Evolutionary conservation across 202 grass and related monocot genomes (phyloP), one percentile per base, ranked within the genome.

Genomic region (Zizania palustris): DNA sequence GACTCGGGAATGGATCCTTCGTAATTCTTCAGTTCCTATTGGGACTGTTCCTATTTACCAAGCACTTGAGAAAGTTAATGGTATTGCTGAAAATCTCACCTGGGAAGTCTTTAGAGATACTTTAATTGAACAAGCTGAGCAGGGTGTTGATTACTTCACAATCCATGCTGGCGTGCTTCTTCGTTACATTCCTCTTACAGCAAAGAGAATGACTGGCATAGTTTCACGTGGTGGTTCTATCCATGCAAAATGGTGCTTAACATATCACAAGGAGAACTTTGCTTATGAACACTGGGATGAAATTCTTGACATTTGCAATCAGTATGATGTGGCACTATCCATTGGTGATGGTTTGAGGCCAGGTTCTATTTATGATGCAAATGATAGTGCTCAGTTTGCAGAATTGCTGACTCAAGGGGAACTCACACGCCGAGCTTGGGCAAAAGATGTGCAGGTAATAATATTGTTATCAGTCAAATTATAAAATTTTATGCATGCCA

Each of bases 281-380:
- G 96, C 96, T 72, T 98, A 98, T 69, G 96, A 95, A 57, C 91
- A 98, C 42, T 98, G 96, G 96, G 96, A 95, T 89, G 96, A 95
- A 40, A 98, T 98, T 86, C 87, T 98, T 71, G 91, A 95, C 69
- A 98, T 98, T 65, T 98, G 96, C 85, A 95, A 95, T 74, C 91
- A 98, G 59, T 98, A 98, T 85, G 96, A 98, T 80, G 82, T 95
- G 44, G 78, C 96, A 65, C 72, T 98, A 69, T 98, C 96, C 16
- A 98, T 98, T 81, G 96, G 96, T 60, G 96, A 98, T 73, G 96
- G 96, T 61, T 74, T 98, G 67, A 89, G 91, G 56, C 91, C 96
- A 40, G 96, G 91, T 83, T 98, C 96, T 60, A 95, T 98, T 82
- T 98, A 95, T 85, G 96, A 98, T 90, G 96, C 96, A 22, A 98